Percentiles rank a stretch among this genome's conserved stretches.
phyloP scores from a whole-genome alignment of 495 filamentous ascomycete genomes.

The Lindgomyces ingoldianus region DNA sequence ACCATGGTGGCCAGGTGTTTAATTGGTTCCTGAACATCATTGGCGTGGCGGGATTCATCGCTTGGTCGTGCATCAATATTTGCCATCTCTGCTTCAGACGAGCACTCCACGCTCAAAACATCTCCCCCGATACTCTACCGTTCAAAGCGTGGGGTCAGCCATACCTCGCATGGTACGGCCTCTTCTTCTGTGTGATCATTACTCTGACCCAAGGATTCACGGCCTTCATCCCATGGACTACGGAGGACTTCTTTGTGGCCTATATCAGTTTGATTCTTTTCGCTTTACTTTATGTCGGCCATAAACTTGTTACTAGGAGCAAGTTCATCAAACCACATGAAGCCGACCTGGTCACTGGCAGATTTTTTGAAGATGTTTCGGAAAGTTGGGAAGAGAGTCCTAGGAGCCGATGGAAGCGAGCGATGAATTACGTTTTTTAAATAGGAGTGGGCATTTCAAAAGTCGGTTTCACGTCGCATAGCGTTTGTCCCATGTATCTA shows the following conservation, averaged over 20 bases:
- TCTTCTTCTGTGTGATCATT: constrained; percentile 66
- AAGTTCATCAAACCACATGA: constrained; percentile 38
- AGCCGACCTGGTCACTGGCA: constrained; percentile 39
- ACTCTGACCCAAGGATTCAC: constrained; percentile 71
- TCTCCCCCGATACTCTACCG: constrained; percentile 58
- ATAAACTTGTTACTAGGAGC: constrained; percentile 38
- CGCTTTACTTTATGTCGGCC: constrained; percentile 37
- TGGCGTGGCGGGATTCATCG: constrained; percentile 67
- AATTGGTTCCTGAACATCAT: constrained; percentile 63
- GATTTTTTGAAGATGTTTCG: constrained; percentile 28
- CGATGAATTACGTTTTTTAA: constrained; percentile 16
- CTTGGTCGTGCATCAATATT: constrained; percentile 61
- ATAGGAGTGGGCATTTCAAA: background rate
- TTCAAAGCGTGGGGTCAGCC: constrained; percentile 58
- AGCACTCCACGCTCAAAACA: constrained; percentile 58
- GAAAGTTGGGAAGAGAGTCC: constrained; percentile 35
- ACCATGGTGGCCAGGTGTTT: constrained; percentile 56
- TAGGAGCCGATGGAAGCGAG: constrained; percentile 28
- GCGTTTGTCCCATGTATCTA: background rate
- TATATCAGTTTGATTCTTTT: constrained; percentile 38
- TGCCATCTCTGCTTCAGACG: constrained; percentile 65
- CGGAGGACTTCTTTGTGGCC: constrained; percentile 33
- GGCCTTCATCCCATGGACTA: constrained; percentile 63
- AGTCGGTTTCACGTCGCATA: constrained; percentile 9
- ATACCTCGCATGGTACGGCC: constrained; percentile 52